Evolutionary conservation across 257 asterid species (phyloP).

Genomic region (Nicotiana undulata): DNA sequence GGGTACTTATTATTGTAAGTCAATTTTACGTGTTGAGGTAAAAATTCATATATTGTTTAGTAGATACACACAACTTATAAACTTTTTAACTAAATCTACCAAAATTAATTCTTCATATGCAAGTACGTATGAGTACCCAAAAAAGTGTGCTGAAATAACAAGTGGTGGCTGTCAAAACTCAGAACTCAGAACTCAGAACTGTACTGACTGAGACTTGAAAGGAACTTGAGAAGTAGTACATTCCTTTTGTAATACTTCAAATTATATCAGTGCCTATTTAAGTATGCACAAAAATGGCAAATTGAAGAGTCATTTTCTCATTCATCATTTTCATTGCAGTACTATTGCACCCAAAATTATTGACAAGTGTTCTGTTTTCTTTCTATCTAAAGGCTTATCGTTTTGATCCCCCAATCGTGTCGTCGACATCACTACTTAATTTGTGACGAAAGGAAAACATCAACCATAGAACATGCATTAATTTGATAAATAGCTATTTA

Average conservation of each 20-base stretch:
- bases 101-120: not conserved
- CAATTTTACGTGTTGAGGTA: too few relatives aligned
- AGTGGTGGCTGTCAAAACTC: not conserved
- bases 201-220: not conserved
- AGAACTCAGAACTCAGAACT: not conserved
- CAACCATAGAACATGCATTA: not conserved
- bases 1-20: too few relatives aligned
- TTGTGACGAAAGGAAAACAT: not conserved
- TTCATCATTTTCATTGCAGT: not conserved
- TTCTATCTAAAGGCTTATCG: not conserved
- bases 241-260: not conserved
- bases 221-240: not conserved
- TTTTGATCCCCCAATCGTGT: not conserved
- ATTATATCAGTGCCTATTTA: not conserved
- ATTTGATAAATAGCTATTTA: too few relatives aligned
- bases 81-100: not conserved
- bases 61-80: not conserved
- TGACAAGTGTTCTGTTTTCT: not conserved
- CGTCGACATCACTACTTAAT: not conserved
- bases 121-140: not conserved
- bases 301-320: not conserved
- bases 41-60: too few relatives aligned
- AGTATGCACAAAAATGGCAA: not conserved
- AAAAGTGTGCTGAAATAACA: not conserved
- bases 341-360: not conserved